Base-by-base conservation (phyloP, 768 basidiomycete species). In the Mycena metata region DNA sequence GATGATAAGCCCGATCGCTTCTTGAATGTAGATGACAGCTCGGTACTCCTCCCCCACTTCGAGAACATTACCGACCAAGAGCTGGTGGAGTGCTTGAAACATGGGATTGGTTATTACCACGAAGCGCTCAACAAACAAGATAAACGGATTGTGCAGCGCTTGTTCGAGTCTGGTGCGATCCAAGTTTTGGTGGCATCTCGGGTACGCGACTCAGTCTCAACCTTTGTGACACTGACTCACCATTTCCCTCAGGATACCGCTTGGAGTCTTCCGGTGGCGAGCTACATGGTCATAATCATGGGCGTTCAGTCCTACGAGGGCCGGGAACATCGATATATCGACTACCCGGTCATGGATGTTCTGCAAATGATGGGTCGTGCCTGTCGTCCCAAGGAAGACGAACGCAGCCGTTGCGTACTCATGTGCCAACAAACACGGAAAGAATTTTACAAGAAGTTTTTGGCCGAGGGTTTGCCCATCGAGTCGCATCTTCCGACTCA, bases 291-390 rank as follows among this genome's bases (percentile, higher is more conserved):
- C 47, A 91, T 99, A 77, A 95, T 99, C 73, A 98, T 99, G 96
- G 97, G 97, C n/a, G 96, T 98, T 0, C 98, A 99, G 76, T 92
- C 81, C 66, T 99, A 93, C 73, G 96, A 99, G 78, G 97, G 97
- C 76, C 94, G 96, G 79, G 98, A 99, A 74, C 98, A 99, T 76
- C 93, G 98, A 50, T 99, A 99, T 72, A 86, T 96, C 71, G 98
- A 99, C 79, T 98, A 99, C 76, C 96, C 97, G 5, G 96, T 99
- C 66, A 97, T 97, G 88, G 97, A 99, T 73, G 94, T 99, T 8
- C 87, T 99, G 2, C 98, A 99, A 77, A 99, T 99, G 97, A 97
- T 99, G 91, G 98, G 97, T 47, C 89, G 91, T n/a, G 98, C 98
- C 0, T 98, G 96, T 78, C 91, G 96, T 17, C 97, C 98, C 9